Conservation (phyloP, 2,329 filamentous ascomycete species). For the Aspergillus spinulosporus region DNA sequence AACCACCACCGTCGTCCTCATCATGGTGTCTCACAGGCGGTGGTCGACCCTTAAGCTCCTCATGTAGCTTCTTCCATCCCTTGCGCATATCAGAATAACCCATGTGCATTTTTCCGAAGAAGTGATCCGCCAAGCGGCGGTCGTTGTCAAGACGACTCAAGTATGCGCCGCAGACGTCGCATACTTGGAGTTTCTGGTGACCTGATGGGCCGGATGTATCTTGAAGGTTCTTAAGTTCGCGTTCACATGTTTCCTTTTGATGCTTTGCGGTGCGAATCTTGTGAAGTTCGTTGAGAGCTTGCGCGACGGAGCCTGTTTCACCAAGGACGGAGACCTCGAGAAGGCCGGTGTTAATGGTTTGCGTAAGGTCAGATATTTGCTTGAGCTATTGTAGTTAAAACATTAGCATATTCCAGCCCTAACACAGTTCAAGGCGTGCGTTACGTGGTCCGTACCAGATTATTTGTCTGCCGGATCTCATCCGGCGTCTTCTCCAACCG, state of each 20-base stretch:
- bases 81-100: slow-evolving; percentile 98
- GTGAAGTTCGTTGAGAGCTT: slow-evolving; percentile 84
- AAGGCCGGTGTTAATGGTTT: slow-evolving; percentile 77
- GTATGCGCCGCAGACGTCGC: slow-evolving; percentile 97
- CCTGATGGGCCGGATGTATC: slow-evolving; percentile 91
- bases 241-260: slow-evolving; percentile 78
- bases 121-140: slow-evolving; percentile 88
- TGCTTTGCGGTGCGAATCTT: slow-evolving; percentile 77
- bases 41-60: slow-evolving; percentile 75
- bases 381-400: slow-evolving; percentile 59
- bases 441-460: slow-evolving; percentile 55
- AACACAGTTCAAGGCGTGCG: neutral
- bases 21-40: slow-evolving; percentile 60
- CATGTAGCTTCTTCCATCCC: slow-evolving; percentile 81
- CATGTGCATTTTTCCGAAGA: slow-evolving; percentile 99
- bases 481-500: slow-evolving; percentile 95
- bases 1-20: slow-evolving; percentile 51
- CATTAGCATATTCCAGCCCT: neutral
- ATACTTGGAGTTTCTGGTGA: slow-evolving; percentile 97
- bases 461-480: slow-evolving; percentile 93
- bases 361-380: slow-evolving; percentile 75
- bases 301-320: slow-evolving; percentile 75
- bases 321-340: slow-evolving; percentile 84
- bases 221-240: slow-evolving; percentile 83
- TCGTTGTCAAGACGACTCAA: slow-evolving; percentile 92